These are phyloP conservation scores for Diddensiella caesifluorescens DNA, from an alignment of 805 yeast genomes.

Conservation along the genomic window DNA sequence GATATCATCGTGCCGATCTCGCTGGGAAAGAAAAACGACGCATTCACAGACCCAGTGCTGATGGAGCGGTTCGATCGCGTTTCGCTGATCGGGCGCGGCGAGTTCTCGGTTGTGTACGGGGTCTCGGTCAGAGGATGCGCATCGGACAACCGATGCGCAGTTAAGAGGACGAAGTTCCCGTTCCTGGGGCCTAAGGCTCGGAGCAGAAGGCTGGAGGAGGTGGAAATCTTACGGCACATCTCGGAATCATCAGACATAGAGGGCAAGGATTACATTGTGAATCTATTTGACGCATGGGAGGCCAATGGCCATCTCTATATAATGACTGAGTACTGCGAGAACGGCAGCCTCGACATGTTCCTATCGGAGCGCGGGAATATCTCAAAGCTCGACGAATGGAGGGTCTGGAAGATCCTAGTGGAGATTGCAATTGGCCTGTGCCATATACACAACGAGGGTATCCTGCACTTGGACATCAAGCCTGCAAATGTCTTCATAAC, in stretches of 20 bases:
- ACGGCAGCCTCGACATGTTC: constrained; percentile 82
- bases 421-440: constrained; percentile 76
- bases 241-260: constrained; percentile 8
- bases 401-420: constrained; percentile 92
- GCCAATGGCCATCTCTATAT: constrained; percentile 66
- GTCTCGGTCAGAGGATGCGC: constrained; percentile 53
- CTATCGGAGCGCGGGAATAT: constrained; percentile 69
- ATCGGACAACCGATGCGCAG: constrained; percentile 57
- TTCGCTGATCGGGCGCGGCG: constrained; percentile 72
- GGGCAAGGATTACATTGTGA: constrained; percentile 73
- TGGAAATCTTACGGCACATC: constrained; percentile 48
- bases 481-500: constrained; percentile 94
- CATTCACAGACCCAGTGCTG: constrained; percentile 30
- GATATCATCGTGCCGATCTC: constrained; percentile 7
- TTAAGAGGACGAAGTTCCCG: constrained; percentile 75
- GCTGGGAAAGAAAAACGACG: constrained; percentile 8
- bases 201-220: constrained; percentile 64
- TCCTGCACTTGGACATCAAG: constrained; percentile 84
- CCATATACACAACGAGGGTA: constrained; percentile 70
- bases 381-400: constrained; percentile 85
- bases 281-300: constrained; percentile 84
- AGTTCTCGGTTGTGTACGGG: constrained; percentile 82
- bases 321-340: constrained; percentile 93
- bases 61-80: constrained; percentile 58
- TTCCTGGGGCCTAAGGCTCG: constrained; percentile 55